These are phyloP conservation scores for Suillus alpinus DNA, from an alignment of 768 basidiomycete species.

Conservation along the genomic window DNA sequence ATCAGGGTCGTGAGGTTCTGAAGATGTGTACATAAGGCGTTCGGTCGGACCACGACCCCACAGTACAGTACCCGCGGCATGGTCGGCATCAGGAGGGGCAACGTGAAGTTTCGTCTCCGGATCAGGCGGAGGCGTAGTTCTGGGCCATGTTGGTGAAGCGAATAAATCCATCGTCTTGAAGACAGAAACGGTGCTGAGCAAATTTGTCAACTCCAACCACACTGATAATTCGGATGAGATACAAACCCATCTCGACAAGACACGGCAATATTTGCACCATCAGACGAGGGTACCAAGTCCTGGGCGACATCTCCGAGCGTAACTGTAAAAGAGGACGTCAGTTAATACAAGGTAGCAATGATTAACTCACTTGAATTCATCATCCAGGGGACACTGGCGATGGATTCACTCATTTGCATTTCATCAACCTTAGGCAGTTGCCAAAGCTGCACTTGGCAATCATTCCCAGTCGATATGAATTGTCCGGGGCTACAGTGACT, in stretches of 20 bases:
- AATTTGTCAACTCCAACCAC: background rate
- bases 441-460: conserved; percentile 45
- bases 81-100: conserved; percentile 17
- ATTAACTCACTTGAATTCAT: conserved; percentile 17
- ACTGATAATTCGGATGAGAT: background rate
- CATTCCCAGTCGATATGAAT: conserved; percentile 49
- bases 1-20: conserved; percentile 38
- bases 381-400: conserved; percentile 4
- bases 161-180: conserved; percentile 20
- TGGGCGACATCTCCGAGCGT: conserved; percentile 32
- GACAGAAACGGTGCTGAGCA: conserved; percentile 20
- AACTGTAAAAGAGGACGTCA: conserved; percentile 14
- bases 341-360: conserved; percentile 1
- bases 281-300: conserved; percentile 46
- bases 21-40: conserved; percentile 50
- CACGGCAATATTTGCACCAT: conserved; percentile 37
- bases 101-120: conserved; percentile 10
- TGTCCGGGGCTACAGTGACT: conserved; percentile 29
- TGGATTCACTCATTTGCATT: conserved; percentile 3
- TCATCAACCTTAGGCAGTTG: conserved; percentile 24
- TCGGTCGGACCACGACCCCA: conserved; percentile 50
- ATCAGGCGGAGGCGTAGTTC: conserved; percentile 10
- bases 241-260: conserved; percentile 29
- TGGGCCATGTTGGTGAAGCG: conserved; percentile 16
- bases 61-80: conserved; percentile 42